These are phyloP conservation scores for Colletotrichum spaethianum DNA, from an alignment of 2,329 filamentous ascomycete species.

Conservation along the genomic window DNA sequence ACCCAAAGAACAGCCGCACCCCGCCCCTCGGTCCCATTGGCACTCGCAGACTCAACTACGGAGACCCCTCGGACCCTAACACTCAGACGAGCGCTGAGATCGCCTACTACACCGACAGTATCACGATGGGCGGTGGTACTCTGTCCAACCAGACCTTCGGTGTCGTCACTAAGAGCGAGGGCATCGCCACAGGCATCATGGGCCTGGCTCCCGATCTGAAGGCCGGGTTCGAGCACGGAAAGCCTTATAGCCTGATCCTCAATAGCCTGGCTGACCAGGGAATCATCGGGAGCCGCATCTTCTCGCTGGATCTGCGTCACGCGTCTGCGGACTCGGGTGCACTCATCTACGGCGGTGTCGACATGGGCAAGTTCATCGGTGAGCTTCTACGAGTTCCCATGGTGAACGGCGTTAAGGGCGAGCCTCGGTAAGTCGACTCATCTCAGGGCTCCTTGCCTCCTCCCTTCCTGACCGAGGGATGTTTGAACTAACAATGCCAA, in stretches of 20 bases:
- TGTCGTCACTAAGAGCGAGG: conserved; percentile 59
- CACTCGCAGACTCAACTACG: conserved; percentile 55
- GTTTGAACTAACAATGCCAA: conserved; percentile 3
- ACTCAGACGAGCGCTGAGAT: conserved; percentile 57
- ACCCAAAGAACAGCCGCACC: conserved; percentile 57
- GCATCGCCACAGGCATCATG: conserved; percentile 66
- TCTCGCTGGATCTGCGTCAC: conserved; percentile 65
- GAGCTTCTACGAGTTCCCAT: conserved; percentile 59
- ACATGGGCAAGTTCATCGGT: conserved; percentile 66
- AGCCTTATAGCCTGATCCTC: conserved; percentile 68
- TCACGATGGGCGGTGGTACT: conserved; percentile 58
- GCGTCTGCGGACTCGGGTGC: conserved; percentile 60
- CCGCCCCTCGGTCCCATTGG: conserved; percentile 56
- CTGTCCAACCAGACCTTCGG: conserved; percentile 66
- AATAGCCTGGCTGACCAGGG: conserved; percentile 63
- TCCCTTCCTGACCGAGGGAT: conserved; percentile 33
- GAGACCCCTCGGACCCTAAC: conserved; percentile 53
- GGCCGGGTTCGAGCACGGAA: conserved; percentile 53
- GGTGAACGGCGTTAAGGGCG: conserved; percentile 53
- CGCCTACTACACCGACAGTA: conserved; percentile 61
- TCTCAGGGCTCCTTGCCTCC: neutral
- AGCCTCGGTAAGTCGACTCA: conserved; percentile 46
- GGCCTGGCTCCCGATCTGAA: conserved; percentile 62
- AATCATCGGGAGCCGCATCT: conserved; percentile 64
- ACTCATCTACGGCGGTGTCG: conserved; percentile 68